These are phyloP conservation scores for Trichoderma harzianum DNA, from an alignment of 2,329 filamentous ascomycete genomes.

Conservation along the genomic window DNA sequence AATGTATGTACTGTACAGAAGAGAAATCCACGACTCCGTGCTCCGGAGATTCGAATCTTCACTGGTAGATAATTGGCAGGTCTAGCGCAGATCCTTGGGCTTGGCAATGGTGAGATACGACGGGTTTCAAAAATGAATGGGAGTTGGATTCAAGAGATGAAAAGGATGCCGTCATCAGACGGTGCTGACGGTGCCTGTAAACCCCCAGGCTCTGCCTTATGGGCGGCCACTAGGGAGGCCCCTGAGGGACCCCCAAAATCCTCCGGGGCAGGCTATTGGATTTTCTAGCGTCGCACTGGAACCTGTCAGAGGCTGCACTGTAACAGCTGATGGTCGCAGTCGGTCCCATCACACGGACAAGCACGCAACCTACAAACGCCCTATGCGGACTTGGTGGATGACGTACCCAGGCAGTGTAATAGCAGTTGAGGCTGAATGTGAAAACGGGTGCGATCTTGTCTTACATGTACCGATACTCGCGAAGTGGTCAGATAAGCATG, in stretches of 20 bases:
- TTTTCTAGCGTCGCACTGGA: conserved; percentile 1
- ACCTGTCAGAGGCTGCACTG: neutral
- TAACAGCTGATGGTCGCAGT: neutral
- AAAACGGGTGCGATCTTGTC: neutral
- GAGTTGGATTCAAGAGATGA: neutral
- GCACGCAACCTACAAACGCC: neutral
- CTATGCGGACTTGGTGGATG: neutral
- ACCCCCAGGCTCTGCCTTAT: conserved; percentile 6
- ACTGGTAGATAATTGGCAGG: neutral
- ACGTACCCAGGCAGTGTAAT: neutral
- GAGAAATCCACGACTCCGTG: neutral
- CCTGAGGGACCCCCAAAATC: neutral
- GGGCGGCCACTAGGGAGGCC: conserved; percentile 3
- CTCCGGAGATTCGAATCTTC: conserved; percentile 3
- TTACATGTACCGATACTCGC: neutral
- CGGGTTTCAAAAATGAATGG: neutral
- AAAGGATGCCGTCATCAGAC: conserved; percentile 8
- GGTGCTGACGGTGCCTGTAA: neutral
- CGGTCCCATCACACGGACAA: neutral
- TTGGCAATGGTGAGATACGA: neutral
- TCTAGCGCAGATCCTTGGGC: neutral
- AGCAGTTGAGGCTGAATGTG: neutral
- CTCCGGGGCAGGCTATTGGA: neutral
- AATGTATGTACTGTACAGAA: neutral
- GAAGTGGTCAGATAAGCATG: neutral